Evolutionary conservation across 2,329 filamentous ascomycete species (phyloP), one percentile per base, ranked within the genome.

Genomic region (Davidsoniella australis): DNA sequence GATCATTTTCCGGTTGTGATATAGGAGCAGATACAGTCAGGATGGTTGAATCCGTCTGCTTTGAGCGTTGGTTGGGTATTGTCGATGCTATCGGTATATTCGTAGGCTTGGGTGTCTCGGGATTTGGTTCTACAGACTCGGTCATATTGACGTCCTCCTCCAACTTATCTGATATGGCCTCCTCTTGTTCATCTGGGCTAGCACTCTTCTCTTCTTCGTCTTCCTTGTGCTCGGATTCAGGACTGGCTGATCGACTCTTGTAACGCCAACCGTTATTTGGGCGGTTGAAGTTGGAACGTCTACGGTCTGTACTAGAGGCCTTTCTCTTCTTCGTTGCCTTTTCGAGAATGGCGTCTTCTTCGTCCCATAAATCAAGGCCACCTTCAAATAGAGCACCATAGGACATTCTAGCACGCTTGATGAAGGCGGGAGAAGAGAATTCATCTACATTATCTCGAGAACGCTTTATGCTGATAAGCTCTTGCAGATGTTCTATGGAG

Each of bases 371-470:
- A 57, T 87, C 79, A 54, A 77, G 72, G 1, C 70, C 71, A 4
- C 71, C 71, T 55, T 82, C 76, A 46, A 81, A 76, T 0, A 82
- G 63, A 0, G 77, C 75, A 1, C 80, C 80, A 50, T 81, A 81
- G 0, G 82, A 87, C 3, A 82, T 66, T 49, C 82, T 71, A 12
- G 76, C 72, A 48, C 81, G 72, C 61, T 83, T 88, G 17, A 85
- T 65, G 56, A 93, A 94, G 0, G 85, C 84, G 0, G 87, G 87
- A 2, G 86, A 93, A 4, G 75, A 69, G 66, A 78, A 91, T 56
- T 81, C 74, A 16, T 69, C 65, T 41, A 66, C 57, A 7, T 66
- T 66, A 20, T 53, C 51, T 10, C 51, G 42, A 66, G 56, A 2
- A 58, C 58, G 17, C 20, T 53, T 53, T 12, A 45, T 45, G 18